A percentile compares a stretch with the other conserved stretches of the same genome.
Evolutionary conservation across 2,329 filamentous ascomycete genomes (phyloP).

Genomic region (Paracorniculantispora psalliotae): DNA sequence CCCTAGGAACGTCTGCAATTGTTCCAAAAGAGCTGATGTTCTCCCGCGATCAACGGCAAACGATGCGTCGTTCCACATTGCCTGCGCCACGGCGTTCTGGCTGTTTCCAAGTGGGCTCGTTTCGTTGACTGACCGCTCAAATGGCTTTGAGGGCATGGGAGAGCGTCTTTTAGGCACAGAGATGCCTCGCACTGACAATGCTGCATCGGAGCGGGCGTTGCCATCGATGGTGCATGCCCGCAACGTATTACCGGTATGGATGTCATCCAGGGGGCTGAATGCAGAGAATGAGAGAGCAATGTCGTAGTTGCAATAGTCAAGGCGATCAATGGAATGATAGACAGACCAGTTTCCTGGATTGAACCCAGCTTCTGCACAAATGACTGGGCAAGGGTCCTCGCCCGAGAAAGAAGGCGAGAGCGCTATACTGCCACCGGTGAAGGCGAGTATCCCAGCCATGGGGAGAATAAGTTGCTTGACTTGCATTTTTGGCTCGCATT

Average conservation of each 20-base stretch:
- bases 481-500: not conserved
- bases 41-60: constrained; percentile 18
- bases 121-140: not conserved
- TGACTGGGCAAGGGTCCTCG: not conserved
- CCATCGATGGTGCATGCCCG: not conserved
- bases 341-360: constrained; percentile 1
- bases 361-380: not conserved
- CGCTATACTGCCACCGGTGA: not conserved
- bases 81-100: not conserved
- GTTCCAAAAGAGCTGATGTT: not conserved
- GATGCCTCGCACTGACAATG: constrained; percentile 19
- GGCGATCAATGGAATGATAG: not conserved
- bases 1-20: not conserved
- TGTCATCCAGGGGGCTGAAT: not conserved
- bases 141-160: too few species aligned
- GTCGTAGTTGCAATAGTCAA: not conserved
- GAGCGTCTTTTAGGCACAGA: too few species aligned
- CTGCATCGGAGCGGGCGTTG: not conserved
- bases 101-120: not conserved
- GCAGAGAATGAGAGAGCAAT: not conserved
- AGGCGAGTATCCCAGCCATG: not conserved
- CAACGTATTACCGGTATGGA: not conserved
- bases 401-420: not conserved
- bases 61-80: constrained; percentile 22
- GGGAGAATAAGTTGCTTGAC: not conserved